Evolutionary conservation across 805 yeast genomes (phyloP), one percentile per base, ranked within the genome.

Genomic region (Yarrowia hollandica): DNA sequence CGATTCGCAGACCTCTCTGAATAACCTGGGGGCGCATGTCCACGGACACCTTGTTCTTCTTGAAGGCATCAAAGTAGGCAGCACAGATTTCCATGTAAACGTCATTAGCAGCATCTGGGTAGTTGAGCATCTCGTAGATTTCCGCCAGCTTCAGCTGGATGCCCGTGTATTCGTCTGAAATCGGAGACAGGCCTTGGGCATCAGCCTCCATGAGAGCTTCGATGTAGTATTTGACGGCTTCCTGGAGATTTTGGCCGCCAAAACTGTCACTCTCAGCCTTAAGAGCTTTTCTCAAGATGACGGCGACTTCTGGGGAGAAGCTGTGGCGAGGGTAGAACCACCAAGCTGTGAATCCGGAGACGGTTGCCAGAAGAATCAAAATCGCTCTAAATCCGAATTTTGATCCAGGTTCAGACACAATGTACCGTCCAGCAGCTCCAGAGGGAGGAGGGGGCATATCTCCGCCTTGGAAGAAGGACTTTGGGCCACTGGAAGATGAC

Each of bases 101-200:
- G 62, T 77, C 76, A 33, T 81, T 76, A 0, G 96, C 95, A 56
- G 85, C 86, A 12, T 81, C 81, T 28, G 67, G 64, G 82, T 80
- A 77, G 18, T 77, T 78, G 64, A 90, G 71, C 37, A 84, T 77
- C 66, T 89, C 96, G 68, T 82, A 88, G 90, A 90, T 86, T 67
- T 90, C 96, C 10, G 86, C 96, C 31, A 89, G 75, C 67, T 91
- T 89, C 69, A 92, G 76, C 67, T 91, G 96, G 57, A 92, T 82
- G 0, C 97, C 97, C 0, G 97, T 91, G 70, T 88, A 91, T 67
- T 88, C 92, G 67, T 89, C 94, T 60, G 82, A 77, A 28, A 86
- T 65, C 10, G 79, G 79, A 62, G 82, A 80, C 73, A 89, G 69
- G 0, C 77, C 77, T 44, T 82, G 72, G 23, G 77, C 74, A 33